Conservation (phyloP, 768 basidiomycete genomes). For the Naganishia antarctica region DNA sequence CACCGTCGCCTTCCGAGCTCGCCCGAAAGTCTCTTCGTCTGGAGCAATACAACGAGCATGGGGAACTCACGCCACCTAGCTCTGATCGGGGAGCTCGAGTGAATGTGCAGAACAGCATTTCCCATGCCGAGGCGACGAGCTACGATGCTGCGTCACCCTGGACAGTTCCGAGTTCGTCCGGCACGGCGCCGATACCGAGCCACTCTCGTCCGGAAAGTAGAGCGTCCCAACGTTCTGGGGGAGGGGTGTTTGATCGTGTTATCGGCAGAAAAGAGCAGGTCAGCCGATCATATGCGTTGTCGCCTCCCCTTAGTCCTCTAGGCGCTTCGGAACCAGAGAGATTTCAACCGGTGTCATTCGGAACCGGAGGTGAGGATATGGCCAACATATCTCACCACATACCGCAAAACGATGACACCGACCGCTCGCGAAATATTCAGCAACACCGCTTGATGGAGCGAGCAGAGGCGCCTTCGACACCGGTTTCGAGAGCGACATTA, state of each 20-base stretch:
- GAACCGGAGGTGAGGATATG: too few relatives aligned
- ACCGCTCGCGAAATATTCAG: not conserved
- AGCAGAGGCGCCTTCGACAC: conserved; percentile 1
- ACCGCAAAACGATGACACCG: not conserved
- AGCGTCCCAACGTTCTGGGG: not conserved
- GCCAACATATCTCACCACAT: not conserved
- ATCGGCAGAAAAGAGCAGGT: not conserved
- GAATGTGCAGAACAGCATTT: not conserved
- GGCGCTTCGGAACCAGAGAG: not conserved
- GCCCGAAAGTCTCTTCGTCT: not conserved
- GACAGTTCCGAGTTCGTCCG: not conserved
- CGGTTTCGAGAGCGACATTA: not conserved
- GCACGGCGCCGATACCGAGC: not conserved
- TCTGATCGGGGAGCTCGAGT: conserved; percentile 8
- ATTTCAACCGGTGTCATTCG: too few relatives aligned
- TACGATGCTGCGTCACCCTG: conserved; percentile 25
- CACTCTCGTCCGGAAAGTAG: conserved; percentile 9
- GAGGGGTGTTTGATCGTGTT: not conserved
- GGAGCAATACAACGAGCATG: conserved; percentile 8
- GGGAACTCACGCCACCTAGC: conserved; percentile 8
- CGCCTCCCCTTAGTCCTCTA: not conserved
- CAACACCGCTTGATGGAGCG: not conserved
- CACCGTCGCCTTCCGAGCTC: not conserved
- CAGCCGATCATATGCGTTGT: conserved; percentile 11
- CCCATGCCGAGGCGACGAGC: not conserved